A percentile compares a stretch with the other conserved stretches of the same genome.
These are phyloP conservation scores for Aureobasidium sp. DNA, from an alignment of 2,329 filamentous ascomycete genomes.

Conservation along the genomic window DNA sequence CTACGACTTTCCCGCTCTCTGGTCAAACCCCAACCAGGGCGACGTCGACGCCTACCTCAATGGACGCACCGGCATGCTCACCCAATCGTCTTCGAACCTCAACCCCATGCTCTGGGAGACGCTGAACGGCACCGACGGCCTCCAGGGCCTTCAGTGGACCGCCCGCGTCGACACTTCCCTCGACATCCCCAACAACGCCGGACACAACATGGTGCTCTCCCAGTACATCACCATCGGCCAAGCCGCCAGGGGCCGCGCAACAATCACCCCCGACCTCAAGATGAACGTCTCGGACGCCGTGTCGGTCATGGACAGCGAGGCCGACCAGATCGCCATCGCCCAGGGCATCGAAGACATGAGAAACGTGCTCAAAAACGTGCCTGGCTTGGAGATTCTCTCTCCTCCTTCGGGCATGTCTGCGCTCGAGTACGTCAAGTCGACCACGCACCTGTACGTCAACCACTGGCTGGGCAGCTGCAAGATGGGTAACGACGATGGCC, in stretches of 20 bases:
- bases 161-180: slow-evolving; percentile 12
- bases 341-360: slow-evolving; percentile 7
- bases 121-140: not conserved
- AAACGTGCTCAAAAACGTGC: not conserved
- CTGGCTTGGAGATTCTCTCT: not conserved
- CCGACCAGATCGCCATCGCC: not conserved
- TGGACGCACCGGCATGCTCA: slow-evolving; percentile 9
- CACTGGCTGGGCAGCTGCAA: slow-evolving; percentile 12
- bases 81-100: slow-evolving; percentile 6
- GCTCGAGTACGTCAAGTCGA: slow-evolving; percentile 6
- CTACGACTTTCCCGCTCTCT: slow-evolving; percentile 9
- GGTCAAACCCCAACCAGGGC: not conserved
- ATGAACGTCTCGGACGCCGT: not conserved
- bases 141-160: slow-evolving; percentile 8
- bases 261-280: slow-evolving; percentile 7
- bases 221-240: slow-evolving; percentile 11
- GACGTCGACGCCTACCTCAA: slow-evolving; percentile 11
- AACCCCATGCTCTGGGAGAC: slow-evolving; percentile 12
- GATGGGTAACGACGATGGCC: slow-evolving; percentile 8
- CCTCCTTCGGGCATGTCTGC: slow-evolving; percentile 6
- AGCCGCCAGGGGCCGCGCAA: not conserved
- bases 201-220: slow-evolving; percentile 9
- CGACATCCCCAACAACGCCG: not conserved
- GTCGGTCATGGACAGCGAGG: not conserved
- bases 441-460: slow-evolving; percentile 7